These are phyloP conservation scores for Raffaelea albimanens DNA, from an alignment of 2,329 filamentous ascomycete species.

Conservation along the genomic window DNA sequence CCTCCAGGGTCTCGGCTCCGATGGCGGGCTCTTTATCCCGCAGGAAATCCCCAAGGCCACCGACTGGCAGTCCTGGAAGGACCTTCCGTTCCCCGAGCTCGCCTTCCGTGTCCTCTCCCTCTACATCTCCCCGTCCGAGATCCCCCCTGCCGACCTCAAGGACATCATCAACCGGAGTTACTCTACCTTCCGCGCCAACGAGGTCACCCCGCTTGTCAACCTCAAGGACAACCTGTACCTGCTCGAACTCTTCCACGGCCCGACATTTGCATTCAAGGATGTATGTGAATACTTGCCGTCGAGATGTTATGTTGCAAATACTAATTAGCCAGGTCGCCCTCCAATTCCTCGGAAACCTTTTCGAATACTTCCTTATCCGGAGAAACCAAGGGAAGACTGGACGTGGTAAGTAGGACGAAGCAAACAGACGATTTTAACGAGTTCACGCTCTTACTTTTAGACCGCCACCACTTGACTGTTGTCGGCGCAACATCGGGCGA, in stretches of 20 bases:
- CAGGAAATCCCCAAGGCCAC: conserved; percentile 58
- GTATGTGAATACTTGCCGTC: conserved; percentile 24
- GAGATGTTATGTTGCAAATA: too few species aligned
- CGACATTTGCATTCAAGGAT: conserved; percentile 95
- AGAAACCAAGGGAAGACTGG: conserved; percentile 62
- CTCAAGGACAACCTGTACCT: conserved; percentile 69
- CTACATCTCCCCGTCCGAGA: conserved; percentile 78
- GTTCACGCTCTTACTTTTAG: conserved; percentile 18
- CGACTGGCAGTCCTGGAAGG: conserved; percentile 57
- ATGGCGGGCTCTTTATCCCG: conserved; percentile 84
- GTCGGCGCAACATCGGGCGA: conserved; percentile 81
- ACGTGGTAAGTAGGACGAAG: conserved; percentile 27
- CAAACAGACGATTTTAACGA: too few species aligned
- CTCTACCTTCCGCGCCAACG: conserved; percentile 71
- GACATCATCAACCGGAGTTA: conserved; percentile 79
- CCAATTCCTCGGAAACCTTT: conserved; percentile 93
- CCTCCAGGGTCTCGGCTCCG: conserved; percentile 75
- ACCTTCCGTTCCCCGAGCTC: conserved; percentile 70
- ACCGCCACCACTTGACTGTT: conserved; percentile 73
- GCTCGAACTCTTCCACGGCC: conserved; percentile 92
- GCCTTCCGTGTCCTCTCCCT: conserved; percentile 78
- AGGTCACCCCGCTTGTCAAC: conserved; percentile 72
- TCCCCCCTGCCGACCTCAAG: conserved; percentile 70
- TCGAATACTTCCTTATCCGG: conserved; percentile 74
- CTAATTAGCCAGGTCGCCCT: conserved; percentile 52